Conservation (phyloP, 495 filamentous ascomycete species). For the Lasiosphaeria hispida region DNA sequence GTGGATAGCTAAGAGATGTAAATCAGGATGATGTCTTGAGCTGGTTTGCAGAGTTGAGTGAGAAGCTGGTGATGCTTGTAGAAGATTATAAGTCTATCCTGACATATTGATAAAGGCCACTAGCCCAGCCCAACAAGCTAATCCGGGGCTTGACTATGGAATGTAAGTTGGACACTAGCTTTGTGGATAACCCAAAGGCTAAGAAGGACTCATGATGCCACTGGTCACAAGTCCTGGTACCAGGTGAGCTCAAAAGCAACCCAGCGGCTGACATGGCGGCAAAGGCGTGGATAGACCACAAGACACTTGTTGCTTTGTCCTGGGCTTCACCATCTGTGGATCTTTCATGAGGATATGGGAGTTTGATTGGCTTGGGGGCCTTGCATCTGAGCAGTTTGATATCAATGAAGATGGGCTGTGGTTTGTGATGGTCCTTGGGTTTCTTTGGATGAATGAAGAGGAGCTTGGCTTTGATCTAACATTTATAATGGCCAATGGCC, state of each 20-base stretch:
- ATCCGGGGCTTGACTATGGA: slow-evolving; percentile 38
- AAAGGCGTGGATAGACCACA: slow-evolving; percentile 42
- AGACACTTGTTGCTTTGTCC: slow-evolving; percentile 45
- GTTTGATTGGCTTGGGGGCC: slow-evolving; percentile 48
- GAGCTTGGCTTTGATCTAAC: slow-evolving; percentile 50
- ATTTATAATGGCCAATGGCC: slow-evolving; percentile 31
- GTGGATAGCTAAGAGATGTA: slow-evolving; percentile 32
- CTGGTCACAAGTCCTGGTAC: slow-evolving; percentile 48
- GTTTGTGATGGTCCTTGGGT: slow-evolving; percentile 47
- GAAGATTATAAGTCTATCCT: slow-evolving; percentile 13
- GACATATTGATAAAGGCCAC: slow-evolving; percentile 28
- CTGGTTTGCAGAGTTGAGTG: slow-evolving; percentile 38
- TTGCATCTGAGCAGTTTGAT: slow-evolving; percentile 46
- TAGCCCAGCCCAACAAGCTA: slow-evolving; percentile 35
- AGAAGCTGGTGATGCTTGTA: slow-evolving; percentile 33
- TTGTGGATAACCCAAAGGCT: slow-evolving; percentile 36
- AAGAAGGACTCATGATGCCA: slow-evolving; percentile 30
- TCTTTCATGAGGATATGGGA: slow-evolving; percentile 37
- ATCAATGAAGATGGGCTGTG: slow-evolving; percentile 47
- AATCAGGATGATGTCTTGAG: slow-evolving; percentile 31
- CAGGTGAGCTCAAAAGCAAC: slow-evolving; percentile 50
- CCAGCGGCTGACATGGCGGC: slow-evolving; percentile 34
- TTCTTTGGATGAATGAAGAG: slow-evolving; percentile 46
- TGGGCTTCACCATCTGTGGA: too few relatives aligned
- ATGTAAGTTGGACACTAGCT: slow-evolving; percentile 45